Conservation (phyloP, 345 rosid species). For the Salix exigua region DNA sequence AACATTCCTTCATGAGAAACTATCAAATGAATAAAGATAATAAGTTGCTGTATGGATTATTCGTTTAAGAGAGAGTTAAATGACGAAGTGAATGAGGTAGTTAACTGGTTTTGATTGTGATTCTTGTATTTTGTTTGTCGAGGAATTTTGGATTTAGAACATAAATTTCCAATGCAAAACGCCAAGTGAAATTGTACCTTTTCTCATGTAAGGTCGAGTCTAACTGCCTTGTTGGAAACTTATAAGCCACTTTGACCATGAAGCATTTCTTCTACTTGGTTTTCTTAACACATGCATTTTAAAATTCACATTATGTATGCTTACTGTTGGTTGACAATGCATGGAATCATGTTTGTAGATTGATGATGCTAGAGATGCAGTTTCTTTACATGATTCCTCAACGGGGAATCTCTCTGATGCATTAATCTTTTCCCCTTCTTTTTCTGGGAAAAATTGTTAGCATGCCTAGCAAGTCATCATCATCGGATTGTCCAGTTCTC, state of each 20-base stretch:
- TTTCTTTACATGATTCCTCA: not conserved
- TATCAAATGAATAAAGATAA: not conserved
- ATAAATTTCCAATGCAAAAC: too few species aligned
- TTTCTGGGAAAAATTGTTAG: conserved; percentile 14
- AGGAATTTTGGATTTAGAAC: too few species aligned
- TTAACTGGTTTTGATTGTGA: not conserved
- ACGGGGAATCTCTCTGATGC: not conserved
- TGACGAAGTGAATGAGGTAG: not conserved
- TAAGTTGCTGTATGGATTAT: not conserved
- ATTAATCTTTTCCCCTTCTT: not conserved
- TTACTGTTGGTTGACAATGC: not conserved
- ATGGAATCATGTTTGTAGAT: not conserved
- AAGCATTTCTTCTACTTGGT: too few species aligned
- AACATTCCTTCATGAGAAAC: not conserved
- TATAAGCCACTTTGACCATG: not conserved
- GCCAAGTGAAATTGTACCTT: too few species aligned
- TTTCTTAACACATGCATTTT: not conserved
- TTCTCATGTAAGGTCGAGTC: too few species aligned
- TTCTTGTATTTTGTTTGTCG: not conserved
- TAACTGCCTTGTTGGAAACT: not conserved
- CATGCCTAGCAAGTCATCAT: conserved; percentile 40
- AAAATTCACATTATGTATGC: not conserved
- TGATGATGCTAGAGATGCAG: not conserved
- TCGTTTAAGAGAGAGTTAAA: not conserved
- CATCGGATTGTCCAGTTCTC: conserved; percentile 21